Percentiles rank a stretch among this genome's conserved stretches.
Evolutionary conservation across 2,329 filamentous ascomycete species (phyloP).

Genomic region (Phialophora tarda): DNA sequence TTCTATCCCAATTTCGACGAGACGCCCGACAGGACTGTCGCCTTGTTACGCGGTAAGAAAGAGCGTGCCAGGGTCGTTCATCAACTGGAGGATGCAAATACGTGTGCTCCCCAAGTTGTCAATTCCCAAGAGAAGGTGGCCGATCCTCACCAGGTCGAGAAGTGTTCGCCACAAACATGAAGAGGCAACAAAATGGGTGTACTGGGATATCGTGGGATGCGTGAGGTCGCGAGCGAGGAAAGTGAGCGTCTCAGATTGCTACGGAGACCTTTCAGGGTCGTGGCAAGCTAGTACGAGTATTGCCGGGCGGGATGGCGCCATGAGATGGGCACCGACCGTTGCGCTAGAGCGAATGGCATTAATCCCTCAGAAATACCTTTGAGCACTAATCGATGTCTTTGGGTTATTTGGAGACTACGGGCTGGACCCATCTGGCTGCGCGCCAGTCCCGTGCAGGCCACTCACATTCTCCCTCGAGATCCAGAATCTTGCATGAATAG

Average conservation of each 20-base stretch:
- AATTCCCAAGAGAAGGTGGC: too few relatives aligned
- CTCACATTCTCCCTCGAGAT: constrained; percentile 11
- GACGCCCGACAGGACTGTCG: too few relatives aligned
- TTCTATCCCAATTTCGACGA: too few relatives aligned
- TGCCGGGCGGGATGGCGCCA: neutral
- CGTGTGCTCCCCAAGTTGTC: too few relatives aligned
- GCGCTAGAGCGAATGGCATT: constrained; percentile 24
- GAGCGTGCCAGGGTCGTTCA: too few relatives aligned
- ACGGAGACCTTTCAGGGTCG: neutral
- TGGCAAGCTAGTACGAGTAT: neutral
- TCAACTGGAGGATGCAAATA: too few relatives aligned
- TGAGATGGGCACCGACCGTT: neutral
- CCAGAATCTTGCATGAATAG: constrained; percentile 15
- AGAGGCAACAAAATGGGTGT: too few relatives aligned
- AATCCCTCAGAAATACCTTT: constrained; percentile 34
- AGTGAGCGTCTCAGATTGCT: neutral
- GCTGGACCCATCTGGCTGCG: constrained; percentile 9
- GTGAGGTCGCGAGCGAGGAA: neutral
- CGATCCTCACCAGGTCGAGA: too few relatives aligned
- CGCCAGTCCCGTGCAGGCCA: constrained; percentile 1
- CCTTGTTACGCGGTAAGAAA: too few relatives aligned
- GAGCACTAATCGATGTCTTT: constrained; percentile 20
- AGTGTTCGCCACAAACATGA: too few relatives aligned
- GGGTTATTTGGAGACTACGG: constrained; percentile 11
- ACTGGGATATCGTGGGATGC: too few relatives aligned